Evolutionary conservation across 2,329 filamentous ascomycete genomes (phyloP).

Genomic region (Chaetomiaceae sp.): DNA sequence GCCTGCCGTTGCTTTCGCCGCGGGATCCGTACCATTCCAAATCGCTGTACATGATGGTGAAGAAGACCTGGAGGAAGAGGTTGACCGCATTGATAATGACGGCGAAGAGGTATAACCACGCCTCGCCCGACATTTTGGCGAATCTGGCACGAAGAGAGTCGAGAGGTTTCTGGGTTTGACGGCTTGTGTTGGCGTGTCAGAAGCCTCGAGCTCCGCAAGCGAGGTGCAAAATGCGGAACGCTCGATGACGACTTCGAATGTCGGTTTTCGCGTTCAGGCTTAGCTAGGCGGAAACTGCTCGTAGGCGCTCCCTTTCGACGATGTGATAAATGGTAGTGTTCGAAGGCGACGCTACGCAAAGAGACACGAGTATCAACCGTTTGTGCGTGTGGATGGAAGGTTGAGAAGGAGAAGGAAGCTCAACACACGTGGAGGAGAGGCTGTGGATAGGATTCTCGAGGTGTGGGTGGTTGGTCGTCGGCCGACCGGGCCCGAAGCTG

Average conservation of each 20-base stretch:
- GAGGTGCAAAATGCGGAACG: background rate
- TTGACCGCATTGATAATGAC: constrained; percentile 99
- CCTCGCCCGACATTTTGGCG: constrained; percentile 83
- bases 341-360: background rate
- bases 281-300: background rate
- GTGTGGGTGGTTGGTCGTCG: constrained; percentile 23
- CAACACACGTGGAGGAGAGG: constrained; percentile 20
- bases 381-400: constrained; percentile 11
- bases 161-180: background rate
- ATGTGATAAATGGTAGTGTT: background rate
- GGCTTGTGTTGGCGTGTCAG: background rate
- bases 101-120: constrained; percentile 95
- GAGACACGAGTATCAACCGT: background rate
- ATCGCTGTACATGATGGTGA: constrained; percentile 99
- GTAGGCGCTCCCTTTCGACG: background rate
- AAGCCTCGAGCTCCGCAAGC: background rate
- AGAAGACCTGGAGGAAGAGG: constrained; percentile 99
- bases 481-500: constrained; percentile 16
- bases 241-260: constrained; percentile 10
- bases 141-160: constrained; percentile 5
- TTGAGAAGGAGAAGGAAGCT: constrained; percentile 11
- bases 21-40: constrained; percentile 80
- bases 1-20: background rate
- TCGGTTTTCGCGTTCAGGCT: background rate
- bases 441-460: constrained; percentile 20